phyloP scores from a whole-genome alignment of 2,329 filamentous ascomycete genomes.

The Cladosporium sp. region DNA sequence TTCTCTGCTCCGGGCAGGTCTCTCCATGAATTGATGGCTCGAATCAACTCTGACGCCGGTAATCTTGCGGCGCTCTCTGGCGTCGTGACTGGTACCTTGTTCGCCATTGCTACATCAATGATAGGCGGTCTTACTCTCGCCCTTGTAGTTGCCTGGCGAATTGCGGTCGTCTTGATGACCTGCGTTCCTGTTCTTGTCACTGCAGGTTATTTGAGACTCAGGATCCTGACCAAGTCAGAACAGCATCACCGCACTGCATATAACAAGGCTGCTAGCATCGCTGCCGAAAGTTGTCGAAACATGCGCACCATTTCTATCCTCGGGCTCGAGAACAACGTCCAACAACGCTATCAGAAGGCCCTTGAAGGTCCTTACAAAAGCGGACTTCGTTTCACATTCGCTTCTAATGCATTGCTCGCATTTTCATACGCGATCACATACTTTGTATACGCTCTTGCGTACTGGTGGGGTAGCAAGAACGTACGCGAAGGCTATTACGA shows the following conservation, averaged over 20 bases:
- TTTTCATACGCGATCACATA: slow-evolving; percentile 44
- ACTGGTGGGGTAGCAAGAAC: slow-evolving; percentile 46
- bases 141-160: slow-evolving; percentile 48
- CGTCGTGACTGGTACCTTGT: slow-evolving; percentile 48
- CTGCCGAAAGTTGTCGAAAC: slow-evolving; percentile 62
- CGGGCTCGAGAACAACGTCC: slow-evolving; percentile 38
- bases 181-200: slow-evolving; percentile 45
- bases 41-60: slow-evolving; percentile 46
- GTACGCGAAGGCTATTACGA: slow-evolving; percentile 41
- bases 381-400: slow-evolving; percentile 36
- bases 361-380: slow-evolving; percentile 38
- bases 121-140: slow-evolving; percentile 46
- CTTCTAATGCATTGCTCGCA: slow-evolving; percentile 40
- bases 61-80: slow-evolving; percentile 47
- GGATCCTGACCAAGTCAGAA: slow-evolving; percentile 55
- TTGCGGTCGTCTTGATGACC: slow-evolving; percentile 47
- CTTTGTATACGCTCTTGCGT: slow-evolving; percentile 46
- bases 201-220: slow-evolving; percentile 43
- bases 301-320: slow-evolving; percentile 57
- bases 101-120: slow-evolving; percentile 45
- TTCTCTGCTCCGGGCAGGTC: slow-evolving; percentile 42
- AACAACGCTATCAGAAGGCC: slow-evolving; percentile 34
- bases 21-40: slow-evolving; percentile 42
- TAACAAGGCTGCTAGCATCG: slow-evolving; percentile 58
- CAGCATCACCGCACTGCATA: slow-evolving; percentile 62